phyloP scores from a whole-genome alignment of 23 red algal genomes.

The Gracilariopsis chorda region DNA sequence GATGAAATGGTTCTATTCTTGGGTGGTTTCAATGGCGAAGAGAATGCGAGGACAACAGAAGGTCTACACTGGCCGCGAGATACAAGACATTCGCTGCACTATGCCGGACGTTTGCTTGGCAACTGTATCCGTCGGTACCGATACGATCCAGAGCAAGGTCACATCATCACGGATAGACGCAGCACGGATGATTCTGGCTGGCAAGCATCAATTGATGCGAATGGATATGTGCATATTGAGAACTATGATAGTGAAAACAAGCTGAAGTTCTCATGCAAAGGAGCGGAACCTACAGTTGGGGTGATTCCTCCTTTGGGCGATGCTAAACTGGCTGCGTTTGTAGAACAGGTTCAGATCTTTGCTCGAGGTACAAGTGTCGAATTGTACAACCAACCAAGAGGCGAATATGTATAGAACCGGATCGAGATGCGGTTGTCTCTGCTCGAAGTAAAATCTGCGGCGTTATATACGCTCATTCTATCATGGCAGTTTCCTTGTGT shows the following conservation, averaged over 20 bases:
- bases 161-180: not conserved
- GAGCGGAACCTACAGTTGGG: constrained; percentile 19
- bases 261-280: constrained; percentile 26
- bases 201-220: constrained; percentile 13
- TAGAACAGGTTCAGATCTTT: constrained; percentile 19
- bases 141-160: not conserved
- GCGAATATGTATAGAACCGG: constrained; percentile 11
- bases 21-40: not conserved
- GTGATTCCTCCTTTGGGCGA: constrained; percentile 41
- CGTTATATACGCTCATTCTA: no score
- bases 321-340: constrained; percentile 15
- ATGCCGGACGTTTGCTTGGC: constrained; percentile 26
- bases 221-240: constrained; percentile 43
- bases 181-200: constrained; percentile 10
- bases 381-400: constrained; percentile 8
- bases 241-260: constrained; percentile 23
- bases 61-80: not conserved
- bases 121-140: not conserved
- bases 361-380: not conserved
- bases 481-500: no score
- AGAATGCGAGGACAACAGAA: constrained; percentile 5
- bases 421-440: constrained; percentile 31
- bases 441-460: no score
- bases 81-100: constrained; percentile 27
- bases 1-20: constrained; percentile 9